Evolutionary conservation across 257 asterid genomes (phyloP).

Genomic region (Asclepias syriaca): DNA sequence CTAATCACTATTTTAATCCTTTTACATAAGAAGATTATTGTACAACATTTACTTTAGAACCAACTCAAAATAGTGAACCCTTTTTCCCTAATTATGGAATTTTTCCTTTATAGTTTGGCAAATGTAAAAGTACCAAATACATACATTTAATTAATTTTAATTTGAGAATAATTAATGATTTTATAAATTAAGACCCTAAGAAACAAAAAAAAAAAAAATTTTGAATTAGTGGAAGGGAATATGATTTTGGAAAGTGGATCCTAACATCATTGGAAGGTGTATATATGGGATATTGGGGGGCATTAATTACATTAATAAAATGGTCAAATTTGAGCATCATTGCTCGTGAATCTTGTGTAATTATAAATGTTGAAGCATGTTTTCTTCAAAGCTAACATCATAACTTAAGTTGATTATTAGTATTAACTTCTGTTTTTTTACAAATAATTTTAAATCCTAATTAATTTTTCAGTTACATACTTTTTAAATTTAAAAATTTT

Average conservation of each 20-base stretch:
- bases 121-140: not conserved
- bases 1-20: constrained; percentile 5
- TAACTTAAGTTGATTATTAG: not conserved
- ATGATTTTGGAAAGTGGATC: not conserved
- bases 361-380: not conserved
- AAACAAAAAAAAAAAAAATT: not conserved
- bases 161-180: too few species aligned
- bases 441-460: too few species aligned
- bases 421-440: too few species aligned
- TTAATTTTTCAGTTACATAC: too few species aligned
- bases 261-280: not conserved
- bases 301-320: constrained; percentile 7
- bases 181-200: too few species aligned
- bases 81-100: not conserved
- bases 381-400: not conserved
- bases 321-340: constrained; percentile 5
- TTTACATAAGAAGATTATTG: not conserved
- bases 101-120: not conserved
- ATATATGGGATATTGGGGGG: too few species aligned
- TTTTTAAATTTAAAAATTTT: too few species aligned
- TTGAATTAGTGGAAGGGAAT: not conserved
- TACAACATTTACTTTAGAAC: too few species aligned
- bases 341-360: constrained; percentile 9
- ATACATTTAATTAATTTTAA: too few species aligned
- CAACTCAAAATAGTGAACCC: too few species aligned